A percentile compares a stretch with the other conserved stretches of the same genome.
These are phyloP conservation scores for Pythium aquatile DNA, from an alignment of 352 stramenopile genomes.

Conservation along the genomic window DNA sequence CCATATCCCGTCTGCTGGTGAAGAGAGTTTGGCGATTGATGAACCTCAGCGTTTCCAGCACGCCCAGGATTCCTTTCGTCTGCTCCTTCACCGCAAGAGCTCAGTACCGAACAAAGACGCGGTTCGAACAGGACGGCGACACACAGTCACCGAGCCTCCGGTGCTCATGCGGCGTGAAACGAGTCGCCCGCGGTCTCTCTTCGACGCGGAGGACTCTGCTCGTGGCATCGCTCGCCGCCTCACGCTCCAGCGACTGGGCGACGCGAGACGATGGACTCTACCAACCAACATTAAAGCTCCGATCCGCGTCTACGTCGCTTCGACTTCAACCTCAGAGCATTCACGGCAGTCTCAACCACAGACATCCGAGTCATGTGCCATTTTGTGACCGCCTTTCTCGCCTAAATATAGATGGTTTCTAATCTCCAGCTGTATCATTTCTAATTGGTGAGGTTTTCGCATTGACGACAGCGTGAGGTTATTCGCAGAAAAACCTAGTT, in stretches of 20 bases:
- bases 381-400: not conserved
- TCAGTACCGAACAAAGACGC: not conserved
- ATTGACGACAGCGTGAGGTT: conserved; percentile 1
- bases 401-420: not conserved
- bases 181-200: not conserved
- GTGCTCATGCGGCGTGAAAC: not conserved
- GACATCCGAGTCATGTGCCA: not conserved
- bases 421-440: not conserved
- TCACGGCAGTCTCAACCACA: not conserved
- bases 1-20: not conserved
- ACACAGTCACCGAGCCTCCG: not conserved
- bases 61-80: conserved; percentile 5
- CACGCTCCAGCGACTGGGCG: not conserved
- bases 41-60: not conserved
- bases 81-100: conserved; percentile 14
- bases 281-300: not conserved
- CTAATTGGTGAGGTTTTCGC: not conserved
- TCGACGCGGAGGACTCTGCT: conserved; percentile 5
- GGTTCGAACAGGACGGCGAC: not conserved
- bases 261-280: not conserved
- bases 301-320: not conserved
- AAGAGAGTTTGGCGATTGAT: not conserved
- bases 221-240: not conserved
- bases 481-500: conserved; percentile 21
- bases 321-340: not conserved